Percentiles rank a stretch among this genome's conserved stretches.
phyloP scores from a whole-genome alignment of 352 stramenopile genomes.

The Phytopythium ostracodes region DNA sequence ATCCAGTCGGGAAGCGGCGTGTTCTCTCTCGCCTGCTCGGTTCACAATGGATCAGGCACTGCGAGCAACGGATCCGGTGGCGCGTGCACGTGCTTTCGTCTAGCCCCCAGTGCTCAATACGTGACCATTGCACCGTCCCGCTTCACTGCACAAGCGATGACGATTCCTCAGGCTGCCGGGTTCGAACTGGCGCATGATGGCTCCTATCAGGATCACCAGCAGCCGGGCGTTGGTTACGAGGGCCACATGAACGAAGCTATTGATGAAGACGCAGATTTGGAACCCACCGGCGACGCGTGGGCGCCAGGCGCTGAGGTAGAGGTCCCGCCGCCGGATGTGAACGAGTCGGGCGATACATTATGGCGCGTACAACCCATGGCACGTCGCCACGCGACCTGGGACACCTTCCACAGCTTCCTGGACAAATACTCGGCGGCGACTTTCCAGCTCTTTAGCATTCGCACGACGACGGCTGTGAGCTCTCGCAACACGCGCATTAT shows the following conservation, averaged over 20 bases:
- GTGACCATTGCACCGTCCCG: constrained; percentile 25
- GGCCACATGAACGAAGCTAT: background rate
- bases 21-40: constrained; percentile 21
- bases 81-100: constrained; percentile 35
- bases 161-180: background rate
- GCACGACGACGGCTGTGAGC: constrained; percentile 67
- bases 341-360: constrained; percentile 21
- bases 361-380: constrained; percentile 52
- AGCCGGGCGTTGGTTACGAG: background rate
- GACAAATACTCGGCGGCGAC: constrained; percentile 55
- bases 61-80: constrained; percentile 1
- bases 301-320: constrained; percentile 10
- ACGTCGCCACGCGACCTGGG: constrained; percentile 46
- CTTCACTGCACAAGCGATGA: constrained; percentile 1
- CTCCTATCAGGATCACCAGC: background rate
- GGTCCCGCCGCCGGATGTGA: constrained; percentile 13
- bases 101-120: constrained; percentile 19
- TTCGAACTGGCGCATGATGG: background rate
- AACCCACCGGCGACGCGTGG: constrained; percentile 9
- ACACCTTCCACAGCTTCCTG: constrained; percentile 56
- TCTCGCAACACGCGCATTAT: constrained; percentile 55
- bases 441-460: constrained; percentile 67
- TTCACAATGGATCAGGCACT: constrained; percentile 16
- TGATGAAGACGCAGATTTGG: background rate
- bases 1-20: constrained; percentile 15